These are phyloP conservation scores for Euphorbia tirucalli DNA, from an alignment of 345 rosid species.

Conservation along the genomic window DNA sequence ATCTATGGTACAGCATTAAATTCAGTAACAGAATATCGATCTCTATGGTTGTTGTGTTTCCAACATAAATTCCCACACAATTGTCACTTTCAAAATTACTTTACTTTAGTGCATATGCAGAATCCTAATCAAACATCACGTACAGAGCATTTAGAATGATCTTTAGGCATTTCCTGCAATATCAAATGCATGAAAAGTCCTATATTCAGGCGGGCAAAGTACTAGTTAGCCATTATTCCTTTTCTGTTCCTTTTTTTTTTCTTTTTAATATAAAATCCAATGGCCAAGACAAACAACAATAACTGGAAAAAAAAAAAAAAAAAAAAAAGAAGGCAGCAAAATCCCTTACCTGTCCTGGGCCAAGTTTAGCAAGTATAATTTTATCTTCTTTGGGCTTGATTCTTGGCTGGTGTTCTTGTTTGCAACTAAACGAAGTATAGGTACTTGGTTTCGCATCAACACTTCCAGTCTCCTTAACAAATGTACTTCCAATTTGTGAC, in stretches of 20 bases:
- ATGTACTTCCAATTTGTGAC: slow-evolving; percentile 84
- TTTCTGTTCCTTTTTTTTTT: too few species aligned
- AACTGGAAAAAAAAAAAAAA: not conserved
- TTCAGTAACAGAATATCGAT: not conserved
- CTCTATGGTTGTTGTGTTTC: not conserved
- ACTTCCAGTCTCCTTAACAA: slow-evolving; percentile 50
- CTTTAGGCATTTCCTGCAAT: not conserved
- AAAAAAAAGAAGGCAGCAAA: slow-evolving; percentile 9
- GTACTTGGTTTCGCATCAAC: slow-evolving; percentile 53
- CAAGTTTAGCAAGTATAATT: slow-evolving; percentile 75
- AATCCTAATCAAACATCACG: not conserved
- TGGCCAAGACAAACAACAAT: not conserved
- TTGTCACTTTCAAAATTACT: too few species aligned
- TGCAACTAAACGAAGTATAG: slow-evolving; percentile 61
- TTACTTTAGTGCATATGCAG: not conserved
- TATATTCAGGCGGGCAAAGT: not conserved
- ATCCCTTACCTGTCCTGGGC: slow-evolving; percentile 66
- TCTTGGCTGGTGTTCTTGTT: slow-evolving; percentile 59
- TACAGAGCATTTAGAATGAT: not conserved
- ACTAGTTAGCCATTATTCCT: not conserved
- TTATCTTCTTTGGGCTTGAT: slow-evolving; percentile 46
- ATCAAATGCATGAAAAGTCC: not conserved
- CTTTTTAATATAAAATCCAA: not conserved
- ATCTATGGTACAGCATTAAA: not conserved
- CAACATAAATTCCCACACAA: not conserved